Evolutionary conservation across 1,284 basidiomycete species (phyloP).

Genomic region (Fomitiporia mediterranea): DNA sequence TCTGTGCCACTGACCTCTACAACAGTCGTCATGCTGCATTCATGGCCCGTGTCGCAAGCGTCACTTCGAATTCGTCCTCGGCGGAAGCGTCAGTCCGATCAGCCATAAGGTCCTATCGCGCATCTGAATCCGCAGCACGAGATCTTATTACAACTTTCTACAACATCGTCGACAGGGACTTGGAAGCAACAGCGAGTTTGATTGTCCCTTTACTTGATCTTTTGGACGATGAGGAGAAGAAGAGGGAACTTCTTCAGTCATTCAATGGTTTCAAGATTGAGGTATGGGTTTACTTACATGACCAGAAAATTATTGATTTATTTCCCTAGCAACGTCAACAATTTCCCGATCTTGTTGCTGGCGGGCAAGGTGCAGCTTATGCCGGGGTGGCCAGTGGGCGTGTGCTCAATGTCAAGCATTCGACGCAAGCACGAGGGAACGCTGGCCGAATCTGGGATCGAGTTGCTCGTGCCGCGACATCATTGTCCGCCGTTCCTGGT

Average conservation of each 20-base stretch:
- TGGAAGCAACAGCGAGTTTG: conserved; percentile 74
- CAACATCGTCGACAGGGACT: conserved; percentile 75
- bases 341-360: conserved; percentile 74
- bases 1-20: conserved; percentile 8
- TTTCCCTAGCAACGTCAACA: conserved; percentile 71
- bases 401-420: conserved; percentile 79
- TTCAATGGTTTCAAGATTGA: conserved; percentile 86
- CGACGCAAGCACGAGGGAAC: conserved; percentile 51
- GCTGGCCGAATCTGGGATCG: conserved; percentile 77
- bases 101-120: conserved; percentile 76
- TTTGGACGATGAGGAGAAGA: conserved; percentile 85
- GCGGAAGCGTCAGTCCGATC: conserved; percentile 77
- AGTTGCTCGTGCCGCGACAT: conserved; percentile 79
- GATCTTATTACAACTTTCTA: conserved; percentile 87
- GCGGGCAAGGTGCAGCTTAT: conserved; percentile 58
- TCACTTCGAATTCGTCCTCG: conserved; percentile 66
- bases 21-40: conserved; percentile 67
- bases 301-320: background rate
- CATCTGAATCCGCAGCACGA: conserved; percentile 73
- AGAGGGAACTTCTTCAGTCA: conserved; percentile 63
- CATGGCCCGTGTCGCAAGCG: conserved; percentile 59
- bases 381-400: conserved; percentile 77
- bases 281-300: conserved; percentile 39
- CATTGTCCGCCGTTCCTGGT: conserved; percentile 39
- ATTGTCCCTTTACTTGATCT: conserved; percentile 77